A percentile compares a stretch with the other conserved stretches of the same genome.
Conservation (phyloP, 805 yeast species). For the Wickerhamomyces xylosicus region DNA sequence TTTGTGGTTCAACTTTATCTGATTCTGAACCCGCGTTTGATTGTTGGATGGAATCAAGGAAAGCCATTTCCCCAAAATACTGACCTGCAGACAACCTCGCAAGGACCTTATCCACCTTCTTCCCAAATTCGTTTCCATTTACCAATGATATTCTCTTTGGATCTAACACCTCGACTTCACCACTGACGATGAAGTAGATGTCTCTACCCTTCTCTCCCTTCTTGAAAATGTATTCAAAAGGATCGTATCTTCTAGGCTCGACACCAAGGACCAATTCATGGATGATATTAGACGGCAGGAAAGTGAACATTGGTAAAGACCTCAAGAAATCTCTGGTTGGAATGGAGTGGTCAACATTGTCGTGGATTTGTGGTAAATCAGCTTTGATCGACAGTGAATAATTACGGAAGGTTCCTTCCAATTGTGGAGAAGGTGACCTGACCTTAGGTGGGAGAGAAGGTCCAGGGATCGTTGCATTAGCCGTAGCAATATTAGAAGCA, state of each 20-base stretch:
- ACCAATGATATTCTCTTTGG: constrained; percentile 20
- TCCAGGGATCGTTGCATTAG: constrained; percentile 27
- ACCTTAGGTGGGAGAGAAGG: constrained; percentile 27
- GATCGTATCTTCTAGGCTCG: constrained; percentile 40
- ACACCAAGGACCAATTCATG: constrained; percentile 57
- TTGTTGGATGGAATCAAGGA: constrained; percentile 35
- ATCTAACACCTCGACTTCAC: constrained; percentile 60
- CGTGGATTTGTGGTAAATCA: constrained; percentile 18
- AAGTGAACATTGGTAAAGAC: constrained; percentile 46
- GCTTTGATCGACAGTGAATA: neutral
- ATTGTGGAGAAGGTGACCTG: constrained; percentile 8
- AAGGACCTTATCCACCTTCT: constrained; percentile 28
- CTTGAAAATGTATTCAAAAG: constrained; percentile 50
- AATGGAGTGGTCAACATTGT: constrained; percentile 41
- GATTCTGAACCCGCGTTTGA: constrained; percentile 15
- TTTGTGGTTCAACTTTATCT: constrained; percentile 12
- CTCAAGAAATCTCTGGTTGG: constrained; percentile 49
- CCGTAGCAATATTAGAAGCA: constrained; percentile 20
- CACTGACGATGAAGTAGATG: constrained; percentile 55
- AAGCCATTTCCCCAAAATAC: constrained; percentile 74
- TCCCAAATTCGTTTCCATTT: constrained; percentile 2
- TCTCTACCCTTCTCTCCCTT: constrained; percentile 55
- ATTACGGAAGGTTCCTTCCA: neutral
- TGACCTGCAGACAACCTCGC: constrained; percentile 55
- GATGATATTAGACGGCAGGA: constrained; percentile 46